phyloP scores from a whole-genome alignment of 1,284 basidiomycete species.

The Cryptococcus deneoformans region DNA sequence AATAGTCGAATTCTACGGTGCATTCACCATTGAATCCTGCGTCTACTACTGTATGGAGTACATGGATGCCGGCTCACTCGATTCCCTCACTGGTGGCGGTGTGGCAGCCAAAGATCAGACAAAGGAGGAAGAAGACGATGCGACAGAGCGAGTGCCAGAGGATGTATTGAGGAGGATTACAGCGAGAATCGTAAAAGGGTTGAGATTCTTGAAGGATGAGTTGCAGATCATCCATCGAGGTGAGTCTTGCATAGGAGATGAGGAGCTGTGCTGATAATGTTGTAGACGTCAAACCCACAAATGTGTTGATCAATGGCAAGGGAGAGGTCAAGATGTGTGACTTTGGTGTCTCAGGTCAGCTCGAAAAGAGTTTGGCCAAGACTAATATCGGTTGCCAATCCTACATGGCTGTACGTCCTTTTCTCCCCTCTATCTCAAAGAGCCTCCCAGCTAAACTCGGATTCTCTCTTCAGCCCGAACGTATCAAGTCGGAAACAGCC shows the following conservation, averaged over 20 bases:
- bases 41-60: conserved; percentile 99
- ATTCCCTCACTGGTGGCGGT: conserved; percentile 67
- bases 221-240: conserved; percentile 96
- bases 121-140: conserved; percentile 31
- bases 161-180: conserved; percentile 82
- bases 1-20: conserved; percentile 98
- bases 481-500: conserved; percentile 91
- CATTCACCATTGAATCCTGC: conserved; percentile 97
- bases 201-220: conserved; percentile 94
- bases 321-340: conserved; percentile 95
- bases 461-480: conserved; percentile 65
- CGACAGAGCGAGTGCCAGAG: conserved; percentile 65
- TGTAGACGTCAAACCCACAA: conserved; percentile 85
- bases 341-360: conserved; percentile 96
- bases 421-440: background rate
- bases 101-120: conserved; percentile 29
- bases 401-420: conserved; percentile 88
- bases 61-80: conserved; percentile 95
- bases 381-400: conserved; percentile 99
- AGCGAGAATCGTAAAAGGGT: conserved; percentile 77
- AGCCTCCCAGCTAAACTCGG: background rate
- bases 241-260: conserved; percentile 44
- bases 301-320: conserved; percentile 84
- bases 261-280: background rate
- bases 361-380: conserved; percentile 94